Evolutionary conservation across 1,284 basidiomycete genomes (phyloP).

Genomic region (Golubevia pallescens): DNA sequence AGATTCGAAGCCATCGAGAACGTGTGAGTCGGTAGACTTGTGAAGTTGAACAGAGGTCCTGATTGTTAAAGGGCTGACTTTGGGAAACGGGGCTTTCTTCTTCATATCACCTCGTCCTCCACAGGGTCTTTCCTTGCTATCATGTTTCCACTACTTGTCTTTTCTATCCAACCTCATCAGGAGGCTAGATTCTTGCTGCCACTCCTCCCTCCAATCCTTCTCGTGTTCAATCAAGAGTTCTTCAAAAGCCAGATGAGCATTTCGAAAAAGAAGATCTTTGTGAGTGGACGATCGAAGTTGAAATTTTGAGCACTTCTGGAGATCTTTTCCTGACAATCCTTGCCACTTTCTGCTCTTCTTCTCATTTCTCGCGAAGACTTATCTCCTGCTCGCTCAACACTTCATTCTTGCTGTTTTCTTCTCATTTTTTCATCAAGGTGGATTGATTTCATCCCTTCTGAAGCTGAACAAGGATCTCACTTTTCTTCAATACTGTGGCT

Average conservation of each 20-base stretch:
- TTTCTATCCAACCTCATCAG: constrained; percentile 47
- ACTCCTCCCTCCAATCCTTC: constrained; percentile 18
- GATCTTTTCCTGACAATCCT: not conserved
- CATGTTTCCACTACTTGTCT: constrained; percentile 19
- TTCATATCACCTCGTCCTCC: no score
- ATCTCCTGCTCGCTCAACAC: constrained; percentile 28
- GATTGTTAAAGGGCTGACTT: no score
- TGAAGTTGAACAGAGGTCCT: no score
- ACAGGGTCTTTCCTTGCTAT: constrained; percentile 8
- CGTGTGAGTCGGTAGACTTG: no score
- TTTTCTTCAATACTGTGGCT: constrained; percentile 6
- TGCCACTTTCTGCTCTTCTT: not conserved
- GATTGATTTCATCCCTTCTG: constrained; percentile 25
- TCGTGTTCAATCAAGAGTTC: no score
- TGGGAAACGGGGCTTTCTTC: no score
- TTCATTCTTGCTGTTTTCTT: constrained; percentile 25
- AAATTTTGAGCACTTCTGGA: no score
- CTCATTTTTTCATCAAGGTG: constrained; percentile 29
- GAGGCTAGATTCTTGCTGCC: constrained; percentile 45
- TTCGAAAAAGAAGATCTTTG: no score
- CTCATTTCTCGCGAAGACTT: no score
- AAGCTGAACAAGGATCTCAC: constrained; percentile 9
- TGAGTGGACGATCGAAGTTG: no score
- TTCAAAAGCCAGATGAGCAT: no score
- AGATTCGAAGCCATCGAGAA: no score